Conservation (phyloP, 768 basidiomycete genomes). For the Imleria badia region DNA sequence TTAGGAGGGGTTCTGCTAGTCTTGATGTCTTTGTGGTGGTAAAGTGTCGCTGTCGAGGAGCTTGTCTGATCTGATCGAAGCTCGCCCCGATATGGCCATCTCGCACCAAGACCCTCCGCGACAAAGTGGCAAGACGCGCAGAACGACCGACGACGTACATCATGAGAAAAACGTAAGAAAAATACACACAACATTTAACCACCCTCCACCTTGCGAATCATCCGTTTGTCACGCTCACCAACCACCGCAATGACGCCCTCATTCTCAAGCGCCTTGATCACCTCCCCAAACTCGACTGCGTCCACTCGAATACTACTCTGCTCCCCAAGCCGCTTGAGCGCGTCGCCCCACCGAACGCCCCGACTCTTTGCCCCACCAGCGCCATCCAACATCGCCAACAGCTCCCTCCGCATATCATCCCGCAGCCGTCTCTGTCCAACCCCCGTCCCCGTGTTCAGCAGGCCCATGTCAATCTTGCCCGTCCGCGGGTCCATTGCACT, state of each 20-base stretch:
- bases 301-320: conserved; percentile 88
- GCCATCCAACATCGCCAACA: conserved; percentile 61
- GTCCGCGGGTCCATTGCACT: conserved; percentile 95
- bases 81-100: conserved; percentile 20
- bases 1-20: too few relatives aligned
- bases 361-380: conserved; percentile 47
- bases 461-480: conserved; percentile 95
- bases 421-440: conserved; percentile 80
- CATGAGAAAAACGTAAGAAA: conserved; percentile 3
- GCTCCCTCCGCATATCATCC: conserved; percentile 87
- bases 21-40: too few relatives aligned
- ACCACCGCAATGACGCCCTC: conserved; percentile 86
- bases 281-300: conserved; percentile 75
- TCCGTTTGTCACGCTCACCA: conserved; percentile 83
- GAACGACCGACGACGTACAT: conserved; percentile 3
- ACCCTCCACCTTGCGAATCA: conserved; percentile 68
- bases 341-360: conserved; percentile 80
- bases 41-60: conserved; percentile 3
- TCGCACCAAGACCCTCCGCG: too few relatives aligned
- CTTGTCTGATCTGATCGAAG: neutral
- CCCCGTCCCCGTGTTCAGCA: conserved; percentile 93
- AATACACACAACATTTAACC: conserved; percentile 22
- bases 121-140: neutral
- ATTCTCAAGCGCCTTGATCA: conserved; percentile 73
- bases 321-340: conserved; percentile 70